Evolutionary conservation across 2,329 filamentous ascomycete genomes (phyloP).

Genomic region (Elsinoe perseae): DNA sequence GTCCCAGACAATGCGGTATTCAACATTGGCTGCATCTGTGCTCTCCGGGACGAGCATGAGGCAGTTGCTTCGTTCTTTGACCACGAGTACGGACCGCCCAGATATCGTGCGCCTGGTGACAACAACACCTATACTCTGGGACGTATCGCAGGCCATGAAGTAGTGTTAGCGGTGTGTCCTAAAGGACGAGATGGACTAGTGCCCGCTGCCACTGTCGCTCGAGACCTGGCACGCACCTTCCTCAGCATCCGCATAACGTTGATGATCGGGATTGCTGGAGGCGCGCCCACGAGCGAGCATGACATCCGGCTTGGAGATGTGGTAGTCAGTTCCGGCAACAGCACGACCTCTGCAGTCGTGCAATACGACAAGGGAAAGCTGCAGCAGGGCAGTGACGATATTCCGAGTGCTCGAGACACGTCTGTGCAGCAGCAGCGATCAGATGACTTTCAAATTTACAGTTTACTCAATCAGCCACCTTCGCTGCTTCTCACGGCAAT

Average conservation of each 20-base stretch:
- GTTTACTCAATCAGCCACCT: background rate
- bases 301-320: conserved; percentile 27
- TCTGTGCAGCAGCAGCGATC: background rate
- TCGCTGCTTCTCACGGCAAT: background rate
- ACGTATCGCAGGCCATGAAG: conserved; percentile 13
- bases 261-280: conserved; percentile 24
- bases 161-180: conserved; percentile 21
- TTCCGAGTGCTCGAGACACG: background rate
- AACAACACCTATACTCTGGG: conserved; percentile 18
- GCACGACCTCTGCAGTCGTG: conserved; percentile 21
- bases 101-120: conserved; percentile 5
- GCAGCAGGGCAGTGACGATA: background rate
- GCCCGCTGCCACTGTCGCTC: conserved; percentile 19
- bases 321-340: conserved; percentile 21
- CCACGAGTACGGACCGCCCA: conserved; percentile 13
- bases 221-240: conserved; percentile 18
- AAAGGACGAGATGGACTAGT: conserved; percentile 15
- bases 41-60: conserved; percentile 19
- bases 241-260: conserved; percentile 19
- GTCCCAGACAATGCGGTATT: background rate
- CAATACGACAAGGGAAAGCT: conserved; percentile 24
- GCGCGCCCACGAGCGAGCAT: conserved; percentile 18
- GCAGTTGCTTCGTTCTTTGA: conserved; percentile 21
- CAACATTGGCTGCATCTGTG: conserved; percentile 22
- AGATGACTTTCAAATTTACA: background rate